Base-by-base conservation (phyloP, 345 rosid genomes). In the Citrus cavaleriei region DNA sequence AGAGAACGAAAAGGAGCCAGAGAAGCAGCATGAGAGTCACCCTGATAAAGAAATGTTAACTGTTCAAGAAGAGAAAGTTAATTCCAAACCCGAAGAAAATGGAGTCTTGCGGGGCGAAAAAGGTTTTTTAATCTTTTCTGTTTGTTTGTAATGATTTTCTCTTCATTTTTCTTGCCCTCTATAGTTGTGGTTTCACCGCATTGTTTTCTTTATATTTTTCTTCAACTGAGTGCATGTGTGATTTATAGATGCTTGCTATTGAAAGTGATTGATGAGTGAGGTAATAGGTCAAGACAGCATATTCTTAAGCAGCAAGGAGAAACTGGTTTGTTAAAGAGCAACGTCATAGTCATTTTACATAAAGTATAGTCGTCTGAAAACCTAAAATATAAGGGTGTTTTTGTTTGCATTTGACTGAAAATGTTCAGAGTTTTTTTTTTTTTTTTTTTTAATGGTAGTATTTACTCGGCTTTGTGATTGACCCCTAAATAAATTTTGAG, bases 1-100 rank as follows among this genome's bases (percentile, higher is more conserved):
- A 12, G 96, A 93, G 79, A 89, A 82, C 77, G 93, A 88, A 5
- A 93, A 89, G 85, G 87, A 85, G 61, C 91, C 78, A 70, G 97
- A 85, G 83, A 91, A 90, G 81, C 94, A 83, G 82, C 89, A 80
- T 16, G 91, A 87, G 62, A 93, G 89, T 80, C 86, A 70, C 70
- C 75, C 69, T 12, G 87, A 82, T 63, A 84, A 83, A 84, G 95
- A 86, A 70, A 86, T 86, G 88, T 71, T 60, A 83, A 66, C 80
- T 40, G 91, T 90, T 81, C 90, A 86, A 78, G 90, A 79, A 58
- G 92, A 88, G 28, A 89, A 88, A 84, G 84, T 79, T 77, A 83
- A 55, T 80, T 81, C 63, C 72, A 86, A 79, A 63, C 84, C 74
- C 67, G 90, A 84, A 70, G 98, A 90, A 78, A 89, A 88, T 85